Conservation (phyloP, 768 basidiomycete species). For the Lactarius pseudohatsudake region DNA sequence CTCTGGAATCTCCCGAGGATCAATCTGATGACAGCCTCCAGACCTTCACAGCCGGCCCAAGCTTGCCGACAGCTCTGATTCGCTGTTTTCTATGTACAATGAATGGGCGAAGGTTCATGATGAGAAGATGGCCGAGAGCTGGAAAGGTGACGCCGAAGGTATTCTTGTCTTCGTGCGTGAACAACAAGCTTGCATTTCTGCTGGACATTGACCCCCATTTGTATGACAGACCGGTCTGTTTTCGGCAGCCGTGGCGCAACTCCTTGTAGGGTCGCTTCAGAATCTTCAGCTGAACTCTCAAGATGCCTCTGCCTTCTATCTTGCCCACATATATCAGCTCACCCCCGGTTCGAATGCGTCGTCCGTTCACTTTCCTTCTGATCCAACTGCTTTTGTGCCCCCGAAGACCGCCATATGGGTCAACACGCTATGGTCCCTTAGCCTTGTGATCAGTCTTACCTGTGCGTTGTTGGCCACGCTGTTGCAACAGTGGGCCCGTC, state of each 20-base stretch:
- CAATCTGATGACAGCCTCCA: background rate
- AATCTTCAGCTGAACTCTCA: background rate
- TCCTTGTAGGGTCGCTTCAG: conserved; percentile 3
- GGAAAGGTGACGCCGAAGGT: conserved; percentile 8
- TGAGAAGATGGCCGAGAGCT: conserved; percentile 5
- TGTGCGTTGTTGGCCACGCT: background rate
- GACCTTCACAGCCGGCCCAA: background rate
- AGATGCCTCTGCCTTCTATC: conserved; percentile 3
- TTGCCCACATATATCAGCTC: conserved; percentile 14
- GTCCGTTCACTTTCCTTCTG: background rate
- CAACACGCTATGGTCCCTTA: background rate
- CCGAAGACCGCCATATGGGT: background rate
- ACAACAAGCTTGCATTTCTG: background rate
- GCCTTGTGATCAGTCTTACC: background rate
- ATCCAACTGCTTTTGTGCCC: background rate
- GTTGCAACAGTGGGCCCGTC: background rate
- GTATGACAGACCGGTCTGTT: conserved; percentile 2
- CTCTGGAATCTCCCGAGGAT: background rate
- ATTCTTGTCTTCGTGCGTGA: conserved; percentile 8
- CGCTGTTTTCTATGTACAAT: conserved; percentile 1
- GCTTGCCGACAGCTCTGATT: background rate
- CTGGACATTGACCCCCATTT: background rate
- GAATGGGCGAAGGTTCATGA: background rate
- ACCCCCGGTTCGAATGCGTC: background rate
- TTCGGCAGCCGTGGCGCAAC: background rate